Evolutionary conservation across 495 filamentous ascomycete genomes (phyloP).

Genomic region (Durotheca rogersii): DNA sequence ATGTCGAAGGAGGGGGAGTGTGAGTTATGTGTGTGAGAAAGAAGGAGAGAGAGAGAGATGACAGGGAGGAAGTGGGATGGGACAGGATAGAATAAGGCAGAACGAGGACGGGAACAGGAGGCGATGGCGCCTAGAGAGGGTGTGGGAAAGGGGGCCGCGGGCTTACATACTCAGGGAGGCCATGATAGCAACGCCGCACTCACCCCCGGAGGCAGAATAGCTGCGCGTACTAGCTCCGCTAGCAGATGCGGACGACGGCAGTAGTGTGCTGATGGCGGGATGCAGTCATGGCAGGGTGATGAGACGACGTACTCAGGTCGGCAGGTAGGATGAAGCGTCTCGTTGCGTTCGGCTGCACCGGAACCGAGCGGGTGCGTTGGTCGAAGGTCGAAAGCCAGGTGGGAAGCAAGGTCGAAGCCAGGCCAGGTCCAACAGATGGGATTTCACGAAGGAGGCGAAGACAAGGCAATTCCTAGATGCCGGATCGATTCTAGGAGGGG

Average conservation of each 20-base stretch:
- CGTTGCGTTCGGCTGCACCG: slow-evolving; percentile 14
- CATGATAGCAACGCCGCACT: slow-evolving; percentile 34
- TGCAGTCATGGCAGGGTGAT: slow-evolving; percentile 34
- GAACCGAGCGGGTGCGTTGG: not conserved
- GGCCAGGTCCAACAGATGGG: not conserved
- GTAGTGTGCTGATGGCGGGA: slow-evolving; percentile 21
- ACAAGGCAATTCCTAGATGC: not conserved
- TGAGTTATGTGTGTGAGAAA: no score
- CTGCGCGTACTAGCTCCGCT: slow-evolving; percentile 27
- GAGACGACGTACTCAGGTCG: slow-evolving; percentile 2
- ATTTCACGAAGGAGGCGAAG: not conserved
- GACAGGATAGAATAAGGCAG: slow-evolving; percentile 2
- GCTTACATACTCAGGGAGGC: slow-evolving; percentile 39
- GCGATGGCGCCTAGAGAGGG: not conserved
- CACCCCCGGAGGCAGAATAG: slow-evolving; percentile 24
- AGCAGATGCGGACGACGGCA: slow-evolving; percentile 21
- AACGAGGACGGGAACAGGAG: not conserved
- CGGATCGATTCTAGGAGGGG: not conserved
- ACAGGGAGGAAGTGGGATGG: not conserved
- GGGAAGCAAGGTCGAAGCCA: slow-evolving; percentile 9
- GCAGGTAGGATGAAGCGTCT: slow-evolving; percentile 2
- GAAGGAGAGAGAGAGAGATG: not conserved
- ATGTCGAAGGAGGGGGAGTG: not conserved
- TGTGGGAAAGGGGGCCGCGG: slow-evolving; percentile 1
- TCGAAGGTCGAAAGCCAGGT: slow-evolving; percentile 1